Evolutionary conservation across 257 asterid species (phyloP).

Genomic region (Schizonepeta tenuifolia): DNA sequence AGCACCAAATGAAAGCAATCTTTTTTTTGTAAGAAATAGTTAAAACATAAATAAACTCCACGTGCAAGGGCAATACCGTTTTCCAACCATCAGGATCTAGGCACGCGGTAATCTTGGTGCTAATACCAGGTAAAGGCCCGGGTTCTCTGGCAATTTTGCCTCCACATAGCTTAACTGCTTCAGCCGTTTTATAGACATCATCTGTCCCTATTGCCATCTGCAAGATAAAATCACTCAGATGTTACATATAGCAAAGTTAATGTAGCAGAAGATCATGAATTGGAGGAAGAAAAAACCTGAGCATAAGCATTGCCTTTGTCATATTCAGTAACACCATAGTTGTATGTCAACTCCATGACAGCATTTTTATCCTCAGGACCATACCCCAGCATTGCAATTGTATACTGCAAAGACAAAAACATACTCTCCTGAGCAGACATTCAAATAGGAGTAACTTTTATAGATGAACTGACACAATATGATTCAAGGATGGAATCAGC

Average conservation of each 20-base stretch:
- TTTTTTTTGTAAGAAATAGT: neutral
- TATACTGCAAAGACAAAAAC: conserved; percentile 50
- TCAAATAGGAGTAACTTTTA: neutral
- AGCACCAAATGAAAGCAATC: conserved; percentile 12
- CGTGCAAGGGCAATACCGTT: conserved; percentile 57
- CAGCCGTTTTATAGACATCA: conserved; percentile 92
- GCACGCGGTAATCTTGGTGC: conserved; percentile 91
- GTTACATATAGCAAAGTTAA: neutral
- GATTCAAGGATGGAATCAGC: conserved; percentile 17
- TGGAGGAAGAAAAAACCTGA: conserved; percentile 52
- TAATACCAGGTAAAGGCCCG: conserved; percentile 92
- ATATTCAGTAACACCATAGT: conserved; percentile 66
- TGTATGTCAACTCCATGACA: conserved; percentile 72
- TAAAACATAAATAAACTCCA: neutral
- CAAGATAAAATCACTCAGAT: conserved; percentile 26
- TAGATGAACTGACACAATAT: neutral
- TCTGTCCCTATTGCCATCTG: conserved; percentile 97
- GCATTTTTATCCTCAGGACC: conserved; percentile 77
- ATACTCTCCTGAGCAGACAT: neutral
- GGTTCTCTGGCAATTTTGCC: conserved; percentile 88
- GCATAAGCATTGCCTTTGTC: conserved; percentile 85
- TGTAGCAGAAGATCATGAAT: conserved; percentile 21
- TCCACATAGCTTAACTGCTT: conserved; percentile 74
- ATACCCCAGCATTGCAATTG: conserved; percentile 77
- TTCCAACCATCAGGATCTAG: conserved; percentile 99